Base-by-base conservation (phyloP, 2,329 filamentous ascomycete genomes). In the Gyromitra esculenta region DNA sequence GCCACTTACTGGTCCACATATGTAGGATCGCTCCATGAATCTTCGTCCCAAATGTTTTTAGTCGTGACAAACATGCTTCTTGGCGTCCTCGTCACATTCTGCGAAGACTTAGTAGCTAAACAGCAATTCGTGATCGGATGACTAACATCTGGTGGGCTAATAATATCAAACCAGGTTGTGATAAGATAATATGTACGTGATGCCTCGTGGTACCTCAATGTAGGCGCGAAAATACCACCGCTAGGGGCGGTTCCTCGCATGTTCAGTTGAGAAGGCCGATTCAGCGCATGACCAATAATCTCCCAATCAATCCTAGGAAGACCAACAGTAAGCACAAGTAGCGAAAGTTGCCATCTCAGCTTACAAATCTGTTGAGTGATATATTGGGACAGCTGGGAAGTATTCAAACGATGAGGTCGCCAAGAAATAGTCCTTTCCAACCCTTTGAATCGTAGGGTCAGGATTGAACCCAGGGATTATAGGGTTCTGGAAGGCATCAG, bases 161-260 rank as follows among this genome's bases (percentile, higher is more conserved):
- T 79, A 37, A 79, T 45, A 60, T 79, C 76, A 60, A 80, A 80
- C 71, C 57, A 77, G 5, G 78, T 80, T 18, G 79, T 80, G 31
- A 80, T 78, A 74, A 80, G 68, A 48, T 80, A 80, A 31, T 73
- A 79, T 8, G 74, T 79, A 35, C 54, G 70, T 13, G 72, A 68
- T 2, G 69, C 52, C 37, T 79, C 64, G 18, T 78, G 73, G 48
- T 79, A 80, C 65, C 79, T 88, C 21, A 91, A 84, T 79, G 89
- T 91, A 0, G 89, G 89, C 1, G 89, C 89, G 88, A 89, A 91
- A n/a, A 91, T 83, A 48, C 88, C 88, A 79, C 88, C 88, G 81
- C 87, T 88, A 81, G 89, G 87, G 0, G 88, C 87, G 79, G 88
- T 84, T 11, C 77, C 78, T 15, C 87, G 84, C 81, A 88, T 84